Evolutionary conservation across 257 asterid genomes (phyloP).

Genomic region (Cruciata laevipes): DNA sequence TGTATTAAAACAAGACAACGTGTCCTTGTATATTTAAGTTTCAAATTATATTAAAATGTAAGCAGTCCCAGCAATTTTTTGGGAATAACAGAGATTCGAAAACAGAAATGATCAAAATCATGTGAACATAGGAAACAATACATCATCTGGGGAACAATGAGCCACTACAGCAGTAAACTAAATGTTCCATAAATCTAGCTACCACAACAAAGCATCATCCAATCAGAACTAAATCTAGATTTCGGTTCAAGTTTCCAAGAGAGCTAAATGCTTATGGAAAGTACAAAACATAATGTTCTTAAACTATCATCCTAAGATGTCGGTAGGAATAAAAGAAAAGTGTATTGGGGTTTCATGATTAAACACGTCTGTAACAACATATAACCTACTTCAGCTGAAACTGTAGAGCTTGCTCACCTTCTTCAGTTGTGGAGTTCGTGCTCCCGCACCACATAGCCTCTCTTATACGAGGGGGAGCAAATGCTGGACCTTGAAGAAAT

Average conservation of each 20-base stretch:
- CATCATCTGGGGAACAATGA: neutral
- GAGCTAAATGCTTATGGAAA: neutral
- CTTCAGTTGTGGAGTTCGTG: slow-evolving; percentile 95
- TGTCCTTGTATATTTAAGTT: slow-evolving; percentile 9
- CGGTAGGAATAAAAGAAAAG: neutral
- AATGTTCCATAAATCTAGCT: neutral
- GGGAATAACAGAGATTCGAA: neutral
- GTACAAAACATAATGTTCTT: neutral
- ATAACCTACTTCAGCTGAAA: neutral
- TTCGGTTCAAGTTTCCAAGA: neutral
- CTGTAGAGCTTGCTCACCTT: slow-evolving; percentile 40
- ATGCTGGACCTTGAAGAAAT: slow-evolving; percentile 98
- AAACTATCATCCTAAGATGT: neutral
- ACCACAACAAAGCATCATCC: neutral
- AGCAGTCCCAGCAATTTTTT: neutral
- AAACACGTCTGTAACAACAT: neutral
- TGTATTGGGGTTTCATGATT: neutral
- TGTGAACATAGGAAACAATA: neutral
- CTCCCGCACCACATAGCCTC: slow-evolving; percentile 99
- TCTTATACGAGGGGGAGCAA: slow-evolving; percentile 98
- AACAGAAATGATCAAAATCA: slow-evolving; percentile 2
- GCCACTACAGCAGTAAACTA: neutral
- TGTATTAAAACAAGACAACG: slow-evolving; percentile 26
- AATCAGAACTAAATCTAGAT: neutral
- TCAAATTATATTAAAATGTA: neutral